Percentiles rank a stretch among this genome's conserved stretches.
Conservation (phyloP, 179 eudicot species). For the Drosera spatulata region DNA sequence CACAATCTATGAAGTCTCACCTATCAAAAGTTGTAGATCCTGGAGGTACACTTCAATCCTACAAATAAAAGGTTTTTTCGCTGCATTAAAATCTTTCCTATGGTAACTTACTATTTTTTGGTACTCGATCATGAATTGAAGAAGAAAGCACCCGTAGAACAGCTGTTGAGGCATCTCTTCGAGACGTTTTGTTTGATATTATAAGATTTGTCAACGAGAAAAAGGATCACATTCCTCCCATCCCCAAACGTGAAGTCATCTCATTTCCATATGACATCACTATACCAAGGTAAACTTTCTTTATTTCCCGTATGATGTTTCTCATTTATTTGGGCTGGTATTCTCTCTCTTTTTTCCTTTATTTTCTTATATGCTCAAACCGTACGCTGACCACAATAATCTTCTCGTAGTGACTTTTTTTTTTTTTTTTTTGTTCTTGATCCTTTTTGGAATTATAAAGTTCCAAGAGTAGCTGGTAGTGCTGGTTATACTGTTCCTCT, state of each 20-base stretch:
- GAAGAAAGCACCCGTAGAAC: conserved; percentile 62
- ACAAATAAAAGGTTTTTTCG: background rate
- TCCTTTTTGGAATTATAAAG: too few species aligned
- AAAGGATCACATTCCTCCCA: conserved; percentile 86
- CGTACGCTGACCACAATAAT: too few species aligned
- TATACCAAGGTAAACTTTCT: conserved; percentile 59
- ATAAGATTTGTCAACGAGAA: conserved; percentile 88
- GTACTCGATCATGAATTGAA: conserved; percentile 44
- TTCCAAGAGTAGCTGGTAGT: too few species aligned
- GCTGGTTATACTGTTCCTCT: too few species aligned
- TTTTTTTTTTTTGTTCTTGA: too few species aligned
- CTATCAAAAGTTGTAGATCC: conserved; percentile 71
- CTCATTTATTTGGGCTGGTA: background rate
- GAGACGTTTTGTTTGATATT: conserved; percentile 86
- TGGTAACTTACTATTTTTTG: conserved; percentile 2
- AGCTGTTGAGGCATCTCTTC: conserved; percentile 70
- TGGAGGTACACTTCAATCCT: conserved; percentile 43
- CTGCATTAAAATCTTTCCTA: background rate
- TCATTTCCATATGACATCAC: conserved; percentile 91
- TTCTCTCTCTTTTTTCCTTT: too few species aligned
- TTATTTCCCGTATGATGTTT: background rate
- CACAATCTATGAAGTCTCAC: conserved; percentile 59
- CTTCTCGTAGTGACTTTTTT: too few species aligned
- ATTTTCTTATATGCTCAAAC: too few species aligned
- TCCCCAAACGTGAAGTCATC: conserved; percentile 72